phyloP scores from a whole-genome alignment of 2,329 filamentous ascomycete genomes.

The Lomentospora prolificans region DNA sequence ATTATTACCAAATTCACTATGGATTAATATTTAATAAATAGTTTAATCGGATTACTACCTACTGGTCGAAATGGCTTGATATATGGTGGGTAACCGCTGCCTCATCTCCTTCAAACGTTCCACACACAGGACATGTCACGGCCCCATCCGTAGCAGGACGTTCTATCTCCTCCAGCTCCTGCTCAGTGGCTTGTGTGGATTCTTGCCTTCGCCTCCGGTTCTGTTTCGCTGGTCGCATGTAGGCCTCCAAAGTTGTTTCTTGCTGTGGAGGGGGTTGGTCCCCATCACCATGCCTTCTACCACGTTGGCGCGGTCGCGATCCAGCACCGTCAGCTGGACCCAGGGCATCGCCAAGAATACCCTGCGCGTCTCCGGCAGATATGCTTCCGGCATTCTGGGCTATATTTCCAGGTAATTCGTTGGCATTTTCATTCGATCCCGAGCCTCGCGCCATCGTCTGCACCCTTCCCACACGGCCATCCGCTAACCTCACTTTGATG shows the following conservation, averaged over 20 bases:
- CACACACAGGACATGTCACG: conserved; percentile 54
- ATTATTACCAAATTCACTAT: background rate
- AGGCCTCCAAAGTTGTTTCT: conserved; percentile 38
- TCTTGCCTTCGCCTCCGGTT: conserved; percentile 14
- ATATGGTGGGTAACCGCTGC: conserved; percentile 59
- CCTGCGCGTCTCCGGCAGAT: conserved; percentile 14
- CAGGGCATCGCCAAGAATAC: background rate
- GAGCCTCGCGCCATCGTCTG: conserved; percentile 42
- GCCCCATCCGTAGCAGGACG: background rate
- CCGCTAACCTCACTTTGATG: conserved; percentile 65
- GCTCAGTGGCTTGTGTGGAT: background rate
- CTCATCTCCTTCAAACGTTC: conserved; percentile 57
- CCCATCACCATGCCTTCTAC: conserved; percentile 23
- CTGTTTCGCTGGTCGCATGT: conserved; percentile 29
- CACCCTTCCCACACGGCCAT: conserved; percentile 65
- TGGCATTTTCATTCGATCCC: background rate
- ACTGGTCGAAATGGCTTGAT: conserved; percentile 38
- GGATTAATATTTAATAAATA: no score
- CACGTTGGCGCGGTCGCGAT: conserved; percentile 20
- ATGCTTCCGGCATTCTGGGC: conserved; percentile 10
- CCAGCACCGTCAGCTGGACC: conserved; percentile 16
- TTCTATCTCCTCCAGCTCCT: background rate
- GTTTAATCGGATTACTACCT: no score
- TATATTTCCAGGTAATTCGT: background rate
- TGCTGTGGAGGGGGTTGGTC: conserved; percentile 28